phyloP scores from a whole-genome alignment of 371 early-diverging fungal species.

The Amoeboaphelidium protococcarum region DNA sequence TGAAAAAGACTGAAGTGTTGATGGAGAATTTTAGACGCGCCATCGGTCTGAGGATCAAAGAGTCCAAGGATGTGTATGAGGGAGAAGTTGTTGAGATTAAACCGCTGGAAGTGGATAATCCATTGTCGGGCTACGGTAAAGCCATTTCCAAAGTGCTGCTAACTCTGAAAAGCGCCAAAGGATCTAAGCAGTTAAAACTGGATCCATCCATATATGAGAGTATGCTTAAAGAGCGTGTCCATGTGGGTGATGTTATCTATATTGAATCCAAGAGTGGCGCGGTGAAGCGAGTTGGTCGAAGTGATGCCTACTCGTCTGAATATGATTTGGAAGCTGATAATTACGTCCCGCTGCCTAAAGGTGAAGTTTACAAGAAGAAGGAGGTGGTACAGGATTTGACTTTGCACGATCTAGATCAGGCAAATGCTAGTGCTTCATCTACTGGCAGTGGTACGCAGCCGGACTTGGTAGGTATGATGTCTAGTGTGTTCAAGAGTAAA shows the following conservation, averaged over 20 bases:
- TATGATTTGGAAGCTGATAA: conserved; percentile 89
- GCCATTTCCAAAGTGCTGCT: conserved; percentile 83
- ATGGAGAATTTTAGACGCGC: conserved; percentile 96
- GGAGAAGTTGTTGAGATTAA: conserved; percentile 96
- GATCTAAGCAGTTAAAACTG: conserved; percentile 87
- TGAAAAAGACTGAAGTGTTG: conserved; percentile 93
- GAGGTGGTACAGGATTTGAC: conserved; percentile 92
- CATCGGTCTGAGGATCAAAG: conserved; percentile 89
- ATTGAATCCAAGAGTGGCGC: conserved; percentile 94
- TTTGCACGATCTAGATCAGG: conserved; percentile 94
- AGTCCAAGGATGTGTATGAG: conserved; percentile 94
- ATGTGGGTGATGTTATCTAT: conserved; percentile 91
- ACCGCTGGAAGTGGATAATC: conserved; percentile 84
- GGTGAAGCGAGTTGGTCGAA: conserved; percentile 90
- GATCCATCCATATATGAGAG: conserved; percentile 92
- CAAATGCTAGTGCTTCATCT: conserved; percentile 85
- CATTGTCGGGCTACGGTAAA: conserved; percentile 73
- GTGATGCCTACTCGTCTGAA: conserved; percentile 81
- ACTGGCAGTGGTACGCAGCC: conserved; percentile 87
- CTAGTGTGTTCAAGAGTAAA: conserved; percentile 81
- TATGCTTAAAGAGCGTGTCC: conserved; percentile 85
- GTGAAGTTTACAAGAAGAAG: conserved; percentile 95
- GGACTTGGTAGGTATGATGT: conserved; percentile 95
- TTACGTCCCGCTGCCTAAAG: conserved; percentile 93
- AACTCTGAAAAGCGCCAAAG: conserved; percentile 92